Percentiles rank a stretch among this genome's conserved stretches.
Conservation (phyloP, 2,329 filamentous ascomycete species). For the Fusarium circinatum region DNA sequence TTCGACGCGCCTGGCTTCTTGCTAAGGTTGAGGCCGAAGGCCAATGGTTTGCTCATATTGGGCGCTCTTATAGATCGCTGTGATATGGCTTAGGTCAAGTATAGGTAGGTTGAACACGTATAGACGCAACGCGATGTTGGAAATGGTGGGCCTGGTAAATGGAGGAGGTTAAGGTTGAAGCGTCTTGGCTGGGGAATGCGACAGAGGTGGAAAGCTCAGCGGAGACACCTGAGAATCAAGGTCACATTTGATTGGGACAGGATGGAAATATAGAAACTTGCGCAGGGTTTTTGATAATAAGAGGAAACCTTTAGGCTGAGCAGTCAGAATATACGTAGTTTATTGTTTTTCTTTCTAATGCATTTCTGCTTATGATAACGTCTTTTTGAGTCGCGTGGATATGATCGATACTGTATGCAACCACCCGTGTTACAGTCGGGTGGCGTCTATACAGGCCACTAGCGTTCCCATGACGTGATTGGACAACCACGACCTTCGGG, state of each 20-base stretch:
- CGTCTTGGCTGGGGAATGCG: not conserved
- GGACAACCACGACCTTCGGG: conserved; percentile 9
- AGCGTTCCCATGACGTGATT: conserved; percentile 44
- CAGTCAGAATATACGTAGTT: not conserved
- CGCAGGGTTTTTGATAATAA: not conserved
- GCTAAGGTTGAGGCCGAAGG: conserved; percentile 68
- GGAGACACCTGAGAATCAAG: not conserved
- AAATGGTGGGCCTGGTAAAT: not conserved
- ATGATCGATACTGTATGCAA: not conserved
- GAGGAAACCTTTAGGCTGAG: too few species aligned
- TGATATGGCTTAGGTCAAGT: not conserved
- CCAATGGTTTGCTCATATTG: conserved; percentile 61
- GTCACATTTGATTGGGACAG: not conserved
- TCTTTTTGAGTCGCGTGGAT: not conserved
- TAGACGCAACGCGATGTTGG: conserved; percentile 2
- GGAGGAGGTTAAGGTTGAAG: conserved; percentile 16
- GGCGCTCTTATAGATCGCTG: not conserved
- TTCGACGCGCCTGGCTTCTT: conserved; percentile 67
- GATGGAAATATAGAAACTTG: not conserved
- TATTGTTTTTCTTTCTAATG: not conserved
- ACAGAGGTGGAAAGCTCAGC: not conserved
- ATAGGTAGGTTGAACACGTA: not conserved
- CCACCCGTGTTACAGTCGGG: not conserved
- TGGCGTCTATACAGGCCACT: conserved; percentile 32
- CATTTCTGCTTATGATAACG: not conserved